These are phyloP conservation scores for Aspergillus glaucus DNA, from an alignment of 2,329 filamentous ascomycete species.

Conservation along the genomic window DNA sequence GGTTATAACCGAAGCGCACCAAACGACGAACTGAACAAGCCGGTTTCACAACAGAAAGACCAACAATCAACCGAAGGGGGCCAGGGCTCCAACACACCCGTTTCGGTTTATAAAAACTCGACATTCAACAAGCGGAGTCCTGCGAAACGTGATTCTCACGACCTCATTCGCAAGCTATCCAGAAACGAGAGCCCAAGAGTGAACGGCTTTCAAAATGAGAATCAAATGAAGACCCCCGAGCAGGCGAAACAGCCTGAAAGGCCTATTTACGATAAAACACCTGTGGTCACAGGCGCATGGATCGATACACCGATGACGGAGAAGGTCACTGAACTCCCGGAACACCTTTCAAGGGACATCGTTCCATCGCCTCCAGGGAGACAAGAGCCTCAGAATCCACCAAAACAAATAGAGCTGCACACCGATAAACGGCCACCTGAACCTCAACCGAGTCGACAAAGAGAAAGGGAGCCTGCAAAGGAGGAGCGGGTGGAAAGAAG, in stretches of 20 bases:
- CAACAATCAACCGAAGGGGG: conserved; percentile 17
- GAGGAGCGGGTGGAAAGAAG: not conserved
- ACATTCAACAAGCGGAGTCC: conserved; percentile 23
- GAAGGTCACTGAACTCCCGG: conserved; percentile 18
- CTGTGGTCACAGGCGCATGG: conserved; percentile 41
- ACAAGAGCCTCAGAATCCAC: conserved; percentile 3
- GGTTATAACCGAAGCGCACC: conserved; percentile 8
- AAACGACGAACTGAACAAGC: conserved; percentile 9
- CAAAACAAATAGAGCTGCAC: conserved; percentile 6
- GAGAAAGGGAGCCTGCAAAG: not conserved
- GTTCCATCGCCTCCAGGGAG: conserved; percentile 11
- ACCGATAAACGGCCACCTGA: conserved; percentile 3
- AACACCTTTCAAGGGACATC: conserved; percentile 21
- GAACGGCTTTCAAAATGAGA: conserved; percentile 15
- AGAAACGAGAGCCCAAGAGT: conserved; percentile 29
- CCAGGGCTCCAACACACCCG: conserved; percentile 33
- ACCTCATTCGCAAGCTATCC: conserved; percentile 38
- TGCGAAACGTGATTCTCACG: conserved; percentile 31
- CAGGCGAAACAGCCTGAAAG: conserved; percentile 23
- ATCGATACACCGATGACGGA: conserved; percentile 43
- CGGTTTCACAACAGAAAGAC: conserved; percentile 9
- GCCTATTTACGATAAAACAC: conserved; percentile 37
- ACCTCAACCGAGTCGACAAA: not conserved
- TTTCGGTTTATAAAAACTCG: conserved; percentile 30
- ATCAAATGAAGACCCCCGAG: conserved; percentile 29